phyloP scores from a whole-genome alignment of 106 monocot species.

The Alisma plantagoaquatica region DNA sequence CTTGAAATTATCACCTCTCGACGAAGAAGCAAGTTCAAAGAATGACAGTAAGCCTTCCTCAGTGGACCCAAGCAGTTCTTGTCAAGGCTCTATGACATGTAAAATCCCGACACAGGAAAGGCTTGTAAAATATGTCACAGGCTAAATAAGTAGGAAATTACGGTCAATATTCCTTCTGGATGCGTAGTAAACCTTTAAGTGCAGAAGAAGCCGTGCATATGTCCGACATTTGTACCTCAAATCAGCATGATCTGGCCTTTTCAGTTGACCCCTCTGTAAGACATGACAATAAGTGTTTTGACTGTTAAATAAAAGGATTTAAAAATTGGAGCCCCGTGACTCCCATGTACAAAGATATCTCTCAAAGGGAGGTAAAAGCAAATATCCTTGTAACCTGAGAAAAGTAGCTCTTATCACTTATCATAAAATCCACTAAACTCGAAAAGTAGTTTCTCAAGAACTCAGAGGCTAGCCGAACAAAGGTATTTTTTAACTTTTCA shows the following conservation, averaged over 20 bases:
- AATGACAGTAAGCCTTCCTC: slow-evolving; percentile 96
- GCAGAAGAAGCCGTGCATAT: slow-evolving; percentile 93
- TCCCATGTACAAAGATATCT: no score
- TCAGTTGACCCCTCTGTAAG: slow-evolving; percentile 85
- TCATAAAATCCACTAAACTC: slow-evolving; percentile 97
- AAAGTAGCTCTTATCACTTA: slow-evolving; percentile 97
- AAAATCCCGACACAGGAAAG: slow-evolving; percentile 7
- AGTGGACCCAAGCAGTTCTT: slow-evolving; percentile 83
- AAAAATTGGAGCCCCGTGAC: no score
- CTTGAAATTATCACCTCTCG: slow-evolving; percentile 88
- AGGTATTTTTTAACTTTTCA: slow-evolving; percentile 79
- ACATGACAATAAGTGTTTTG: no score
- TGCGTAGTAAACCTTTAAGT: slow-evolving; percentile 71
- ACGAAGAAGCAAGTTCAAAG: slow-evolving; percentile 87
- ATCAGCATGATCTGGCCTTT: slow-evolving; percentile 98
- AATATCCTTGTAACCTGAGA: no score
- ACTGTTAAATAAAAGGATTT: no score
- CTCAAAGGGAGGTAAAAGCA: no score
- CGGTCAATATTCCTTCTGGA: no score
- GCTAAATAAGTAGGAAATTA: no score
- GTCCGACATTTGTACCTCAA: slow-evolving; percentile 96
- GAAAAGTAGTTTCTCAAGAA: slow-evolving; percentile 93
- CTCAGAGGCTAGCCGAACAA: slow-evolving; percentile 86
- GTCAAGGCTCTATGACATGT: slow-evolving; percentile 99
- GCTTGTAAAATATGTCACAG: no score